These are phyloP conservation scores for Psilocybe azurescens DNA, from an alignment of 768 basidiomycete genomes.

Conservation along the genomic window DNA sequence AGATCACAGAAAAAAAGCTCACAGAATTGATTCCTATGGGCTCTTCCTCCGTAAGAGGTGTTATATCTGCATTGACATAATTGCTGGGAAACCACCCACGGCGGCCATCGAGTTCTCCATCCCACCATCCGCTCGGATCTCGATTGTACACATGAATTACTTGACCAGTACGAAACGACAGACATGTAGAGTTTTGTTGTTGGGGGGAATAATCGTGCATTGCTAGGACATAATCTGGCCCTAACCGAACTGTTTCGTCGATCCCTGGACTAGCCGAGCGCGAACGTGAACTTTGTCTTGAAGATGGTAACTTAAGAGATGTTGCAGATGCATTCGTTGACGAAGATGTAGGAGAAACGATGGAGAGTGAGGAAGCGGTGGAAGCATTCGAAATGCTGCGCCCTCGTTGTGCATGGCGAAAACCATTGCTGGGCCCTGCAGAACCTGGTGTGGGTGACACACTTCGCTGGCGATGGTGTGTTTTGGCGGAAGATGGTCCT, in stretches of 20 bases:
- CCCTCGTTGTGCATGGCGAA: slow-evolving; percentile 35
- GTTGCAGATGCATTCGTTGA: slow-evolving; percentile 61
- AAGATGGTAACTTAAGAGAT: slow-evolving; percentile 47
- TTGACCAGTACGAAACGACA: slow-evolving; percentile 89
- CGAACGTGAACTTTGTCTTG: slow-evolving; percentile 29
- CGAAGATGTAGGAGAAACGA: slow-evolving; percentile 57
- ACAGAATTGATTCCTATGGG: slow-evolving; percentile 51
- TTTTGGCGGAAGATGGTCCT: slow-evolving; percentile 35
- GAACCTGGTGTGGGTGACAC: slow-evolving; percentile 36
- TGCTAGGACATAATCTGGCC: slow-evolving; percentile 81
- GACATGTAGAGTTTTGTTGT: slow-evolving; percentile 75
- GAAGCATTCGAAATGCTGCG: slow-evolving; percentile 64
- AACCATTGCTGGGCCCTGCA: slow-evolving; percentile 34
- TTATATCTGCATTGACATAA: slow-evolving; percentile 78
- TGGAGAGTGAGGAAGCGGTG: slow-evolving; percentile 58
- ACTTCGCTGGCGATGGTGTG: slow-evolving; percentile 33
- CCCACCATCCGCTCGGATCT: slow-evolving; percentile 97
- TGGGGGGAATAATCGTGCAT: slow-evolving; percentile 90
- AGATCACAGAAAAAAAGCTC: slow-evolving; percentile 23
- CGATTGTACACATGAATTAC: slow-evolving; percentile 90
- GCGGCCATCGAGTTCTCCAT: slow-evolving; percentile 88
- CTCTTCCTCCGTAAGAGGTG: slow-evolving; percentile 62
- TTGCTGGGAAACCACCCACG: slow-evolving; percentile 99
- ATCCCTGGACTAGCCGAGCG: slow-evolving; percentile 49
- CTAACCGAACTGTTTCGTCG: slow-evolving; percentile 55